Percentiles rank a stretch among this genome's conserved stretches.
phyloP scores from a whole-genome alignment of 352 stramenopile species.

The Globisporangium parvum region DNA sequence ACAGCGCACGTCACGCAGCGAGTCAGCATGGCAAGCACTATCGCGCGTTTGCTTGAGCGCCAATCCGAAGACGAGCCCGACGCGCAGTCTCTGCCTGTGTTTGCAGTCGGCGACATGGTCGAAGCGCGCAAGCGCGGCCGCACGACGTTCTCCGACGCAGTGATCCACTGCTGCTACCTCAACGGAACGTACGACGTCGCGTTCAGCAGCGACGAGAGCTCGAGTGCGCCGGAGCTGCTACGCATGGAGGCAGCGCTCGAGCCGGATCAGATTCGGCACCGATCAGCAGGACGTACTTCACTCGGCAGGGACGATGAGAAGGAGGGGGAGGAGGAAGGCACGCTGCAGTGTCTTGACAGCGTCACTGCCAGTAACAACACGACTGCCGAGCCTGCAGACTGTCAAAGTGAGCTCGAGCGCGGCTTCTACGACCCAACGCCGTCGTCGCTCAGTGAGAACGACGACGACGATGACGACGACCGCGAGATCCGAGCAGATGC shows the following conservation, averaged over 20 bases:
- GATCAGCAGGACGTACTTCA: background rate
- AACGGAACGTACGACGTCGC: conserved; percentile 22
- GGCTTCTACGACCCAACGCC: conserved; percentile 1
- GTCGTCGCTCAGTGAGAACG: conserved; percentile 1
- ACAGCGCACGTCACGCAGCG: background rate
- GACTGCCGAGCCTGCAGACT: background rate
- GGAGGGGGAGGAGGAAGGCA: no score
- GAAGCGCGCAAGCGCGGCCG: conserved; percentile 1
- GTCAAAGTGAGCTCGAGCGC: background rate
- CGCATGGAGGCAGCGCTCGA: conserved; percentile 1
- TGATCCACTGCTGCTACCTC: conserved; percentile 15
- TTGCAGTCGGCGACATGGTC: conserved; percentile 8
- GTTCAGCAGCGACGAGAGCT: background rate
- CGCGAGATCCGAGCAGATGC: conserved; percentile 7
- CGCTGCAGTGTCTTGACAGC: background rate
- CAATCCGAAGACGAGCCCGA: no score
- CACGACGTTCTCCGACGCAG: conserved; percentile 9
- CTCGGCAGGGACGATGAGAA: background rate
- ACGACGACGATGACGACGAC: conserved; percentile 5
- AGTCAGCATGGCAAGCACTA: background rate
- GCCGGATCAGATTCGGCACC: conserved; percentile 1
- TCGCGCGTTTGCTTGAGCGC: background rate
- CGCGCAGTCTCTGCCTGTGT: background rate
- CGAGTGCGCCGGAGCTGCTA: background rate
- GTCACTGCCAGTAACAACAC: background rate